These are phyloP conservation scores for Mycena metata DNA, from an alignment of 768 basidiomycete species.

Conservation along the genomic window DNA sequence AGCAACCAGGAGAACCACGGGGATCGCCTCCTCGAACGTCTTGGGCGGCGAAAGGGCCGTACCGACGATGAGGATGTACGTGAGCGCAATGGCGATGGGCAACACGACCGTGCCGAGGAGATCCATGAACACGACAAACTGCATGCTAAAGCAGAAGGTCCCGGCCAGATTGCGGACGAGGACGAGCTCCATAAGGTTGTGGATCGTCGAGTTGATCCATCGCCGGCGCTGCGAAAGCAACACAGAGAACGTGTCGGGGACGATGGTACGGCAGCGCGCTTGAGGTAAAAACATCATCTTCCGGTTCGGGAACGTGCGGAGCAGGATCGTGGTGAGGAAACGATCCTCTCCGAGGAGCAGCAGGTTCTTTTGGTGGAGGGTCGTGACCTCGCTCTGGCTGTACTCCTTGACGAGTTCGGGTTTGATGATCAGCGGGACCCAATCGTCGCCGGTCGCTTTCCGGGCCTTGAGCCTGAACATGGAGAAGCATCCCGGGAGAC, in stretches of 20 bases:
- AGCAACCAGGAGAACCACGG: constrained; percentile 87
- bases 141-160: constrained; percentile 99
- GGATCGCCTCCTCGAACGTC: constrained; percentile 93
- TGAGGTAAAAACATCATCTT: constrained; percentile 99
- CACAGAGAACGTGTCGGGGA: constrained; percentile 94
- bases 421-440: constrained; percentile 97
- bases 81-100: constrained; percentile 93
- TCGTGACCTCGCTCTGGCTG: constrained; percentile 92
- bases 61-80: constrained; percentile 88
- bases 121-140: constrained; percentile 99
- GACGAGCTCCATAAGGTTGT: constrained; percentile 99
- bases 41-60: constrained; percentile 86
- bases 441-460: constrained; percentile 89
- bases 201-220: constrained; percentile 99
- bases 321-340: constrained; percentile 95
- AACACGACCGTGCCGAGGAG: constrained; percentile 92
- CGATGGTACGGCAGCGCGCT: constrained; percentile 94
- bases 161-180: constrained; percentile 97
- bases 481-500: constrained; percentile 99
- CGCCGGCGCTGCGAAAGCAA: constrained; percentile 96
- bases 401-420: constrained; percentile 98
- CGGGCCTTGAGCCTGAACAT: constrained; percentile 99
- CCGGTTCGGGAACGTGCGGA: constrained; percentile 96
- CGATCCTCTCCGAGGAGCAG: constrained; percentile 98
- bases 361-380: constrained; percentile 98